phyloP scores from a whole-genome alignment of 2,329 filamentous ascomycete genomes.

The Didymella glomerata region DNA sequence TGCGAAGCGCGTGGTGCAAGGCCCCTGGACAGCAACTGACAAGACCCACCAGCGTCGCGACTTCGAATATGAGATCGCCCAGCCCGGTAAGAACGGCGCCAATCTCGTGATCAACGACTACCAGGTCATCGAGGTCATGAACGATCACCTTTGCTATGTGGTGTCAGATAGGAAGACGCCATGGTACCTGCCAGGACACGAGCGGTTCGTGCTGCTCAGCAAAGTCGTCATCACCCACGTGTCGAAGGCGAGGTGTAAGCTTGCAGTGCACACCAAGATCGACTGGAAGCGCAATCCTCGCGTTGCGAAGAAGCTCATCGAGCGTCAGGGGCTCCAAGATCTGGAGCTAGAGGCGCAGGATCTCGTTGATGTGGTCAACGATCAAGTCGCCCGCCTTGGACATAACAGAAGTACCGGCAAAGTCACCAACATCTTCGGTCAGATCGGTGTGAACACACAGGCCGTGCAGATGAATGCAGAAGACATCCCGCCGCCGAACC shows the following conservation, averaged over 20 bases:
- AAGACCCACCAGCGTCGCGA: constrained; percentile 76
- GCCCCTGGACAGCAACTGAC: constrained; percentile 80
- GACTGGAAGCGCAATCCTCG: constrained; percentile 75
- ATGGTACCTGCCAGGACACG: constrained; percentile 86
- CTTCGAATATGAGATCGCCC: constrained; percentile 80
- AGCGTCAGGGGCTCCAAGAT: constrained; percentile 76
- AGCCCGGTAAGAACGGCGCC: constrained; percentile 43
- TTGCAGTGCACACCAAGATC: constrained; percentile 87
- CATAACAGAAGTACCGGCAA: constrained; percentile 77
- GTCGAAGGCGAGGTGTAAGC: constrained; percentile 89
- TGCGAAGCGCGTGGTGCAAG: constrained; percentile 72
- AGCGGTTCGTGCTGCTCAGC: constrained; percentile 80
- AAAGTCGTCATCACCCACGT: constrained; percentile 95
- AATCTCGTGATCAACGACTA: constrained; percentile 73
- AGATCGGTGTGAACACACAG: constrained; percentile 73
- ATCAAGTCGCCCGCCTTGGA: constrained; percentile 79
- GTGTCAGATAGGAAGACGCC: constrained; percentile 70
- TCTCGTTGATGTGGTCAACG: constrained; percentile 76
- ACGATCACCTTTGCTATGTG: constrained; percentile 70
- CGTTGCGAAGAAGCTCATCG: constrained; percentile 59
- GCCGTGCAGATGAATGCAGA: constrained; percentile 58
- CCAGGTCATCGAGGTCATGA: constrained; percentile 78
- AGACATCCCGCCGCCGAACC: constrained; percentile 49
- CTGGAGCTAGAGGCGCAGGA: constrained; percentile 76
- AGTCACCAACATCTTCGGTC: constrained; percentile 80